Evolutionary conservation across 1,139 yeast species (phyloP), one percentile per base, ranked within the genome.

Genomic region (Magnusiomyces magnusii): DNA sequence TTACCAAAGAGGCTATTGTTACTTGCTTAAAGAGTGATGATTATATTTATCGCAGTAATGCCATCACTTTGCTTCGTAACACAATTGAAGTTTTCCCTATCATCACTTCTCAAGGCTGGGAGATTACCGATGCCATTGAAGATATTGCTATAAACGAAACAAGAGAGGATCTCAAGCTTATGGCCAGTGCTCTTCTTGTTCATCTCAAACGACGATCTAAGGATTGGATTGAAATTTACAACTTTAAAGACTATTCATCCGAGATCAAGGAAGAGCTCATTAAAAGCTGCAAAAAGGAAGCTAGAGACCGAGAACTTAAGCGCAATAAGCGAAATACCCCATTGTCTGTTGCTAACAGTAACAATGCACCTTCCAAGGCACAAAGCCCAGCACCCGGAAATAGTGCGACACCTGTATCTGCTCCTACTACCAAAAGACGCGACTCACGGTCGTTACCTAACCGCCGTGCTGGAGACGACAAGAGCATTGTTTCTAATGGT

Each of bases 31-130:
- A 74, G 15, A 80, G 83, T 23, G 76, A 77, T 0, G 87, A 86
- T 61, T 92, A 91, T 68, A 87, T 89, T 84, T 84, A 89, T 2
- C 80, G 95, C 57, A 81, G 93, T 62, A 92, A 91, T 71, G 81
- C 90, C 1, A 87, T 92, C 61, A 86, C 88, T 1, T 82, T 90
- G 65, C 75, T 92, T 74, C 89, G 86, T 68, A 85, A 84, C 64
- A 74, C 86, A 61, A 73, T 87, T 39, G 79, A 80, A 1, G 79
- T 81, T 9, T 89, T 84, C 68, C 97, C 97, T 0, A 75, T 77
- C 17, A 81, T 89, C 31, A 85, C 83, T 58, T 83, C 81, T 49
- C 95, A 88, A 60, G 86, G 93, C 53, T 83, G 82, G 61, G 64
- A 69, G 13, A 71, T 89, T 9, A 73, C 79, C 3, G 75, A 73